Base-by-base conservation (phyloP, 73 alveolate species). In the Paramecium sonneborni region DNA sequence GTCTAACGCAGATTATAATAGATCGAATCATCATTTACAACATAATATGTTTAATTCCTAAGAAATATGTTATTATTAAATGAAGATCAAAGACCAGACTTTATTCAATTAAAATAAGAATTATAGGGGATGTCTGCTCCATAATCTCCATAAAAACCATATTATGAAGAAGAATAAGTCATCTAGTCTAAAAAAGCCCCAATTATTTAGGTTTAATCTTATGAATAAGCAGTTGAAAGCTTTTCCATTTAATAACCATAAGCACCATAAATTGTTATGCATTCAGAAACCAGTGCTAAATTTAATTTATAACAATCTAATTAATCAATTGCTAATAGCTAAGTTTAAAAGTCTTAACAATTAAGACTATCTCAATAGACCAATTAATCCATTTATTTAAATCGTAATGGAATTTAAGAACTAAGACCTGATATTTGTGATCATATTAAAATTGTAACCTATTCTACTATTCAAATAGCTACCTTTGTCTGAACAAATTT, bases 21-120 rank as follows among this genome's bases (percentile, higher is more conserved):
- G 14, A 37, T 79, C 39, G 90, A 79, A 21, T 8, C 44, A 9
- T 41, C 69, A 2, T 46, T 30, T 14, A 41, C 90, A 37, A 24
- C 90, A 10, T 21, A 43, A 79, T 79, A 39, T 10, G 56, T 79
- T 6, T 15, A 20, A 23, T 0, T 44, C 0, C 15, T 79, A 23
- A 43, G 74, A 79, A 10, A 28, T 6, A 79, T 79, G 90, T 21
- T 79, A 79, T 28, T 43, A 18, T 20, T 46, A 2, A 79, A 79
- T 79, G 90, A 79, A 79, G 90, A 79, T 12, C 14, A 79, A 43
- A 79, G 90, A 79, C 90, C 90, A 39, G 90, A 79, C 21, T 79
- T 79, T 8, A 79, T 21, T 0, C 26, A 79, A 79, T 44, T 79
- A 6, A 79, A 79, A 79, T 21, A 79, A 24, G 90, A 1, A 72